Evolutionary conservation across 2,329 filamentous ascomycete species (phyloP).

Genomic region (Zalaria sp.): DNA sequence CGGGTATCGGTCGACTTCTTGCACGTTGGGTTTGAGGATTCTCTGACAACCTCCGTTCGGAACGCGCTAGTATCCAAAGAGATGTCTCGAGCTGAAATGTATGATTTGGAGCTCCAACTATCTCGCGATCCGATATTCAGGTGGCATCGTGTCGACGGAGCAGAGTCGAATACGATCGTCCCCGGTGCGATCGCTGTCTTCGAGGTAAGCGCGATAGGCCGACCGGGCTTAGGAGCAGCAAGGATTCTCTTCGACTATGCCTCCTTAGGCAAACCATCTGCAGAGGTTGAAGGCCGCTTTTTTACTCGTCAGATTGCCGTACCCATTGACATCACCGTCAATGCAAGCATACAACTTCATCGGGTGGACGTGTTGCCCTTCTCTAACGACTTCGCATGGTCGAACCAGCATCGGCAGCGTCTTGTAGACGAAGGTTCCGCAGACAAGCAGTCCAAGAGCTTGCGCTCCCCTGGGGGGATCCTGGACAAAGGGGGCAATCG

Average conservation of each 20-base stretch:
- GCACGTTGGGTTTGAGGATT: conserved; percentile 80
- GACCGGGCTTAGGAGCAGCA: conserved; percentile 49
- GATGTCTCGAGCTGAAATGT: conserved; percentile 62
- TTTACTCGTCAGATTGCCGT: conserved; percentile 73
- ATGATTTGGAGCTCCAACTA: conserved; percentile 73
- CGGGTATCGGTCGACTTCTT: conserved; percentile 67
- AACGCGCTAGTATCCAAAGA: conserved; percentile 63
- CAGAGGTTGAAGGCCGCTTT: conserved; percentile 57
- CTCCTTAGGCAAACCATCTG: conserved; percentile 55
- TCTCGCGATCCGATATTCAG: conserved; percentile 47
- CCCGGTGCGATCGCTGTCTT: conserved; percentile 7
- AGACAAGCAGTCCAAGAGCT: not conserved
- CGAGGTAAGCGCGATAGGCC: conserved; percentile 55
- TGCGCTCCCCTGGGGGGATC: not conserved
- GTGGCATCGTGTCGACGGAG: conserved; percentile 36
- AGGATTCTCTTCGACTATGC: conserved; percentile 25
- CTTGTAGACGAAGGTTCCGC: not conserved
- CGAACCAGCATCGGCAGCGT: conserved; percentile 15
- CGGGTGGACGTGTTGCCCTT: conserved; percentile 69
- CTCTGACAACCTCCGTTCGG: conserved; percentile 65
- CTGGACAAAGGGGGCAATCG: conserved; percentile 12
- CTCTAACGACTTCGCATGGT: conserved; percentile 55
- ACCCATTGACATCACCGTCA: conserved; percentile 77
- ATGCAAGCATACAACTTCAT: conserved; percentile 72
- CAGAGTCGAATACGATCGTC: conserved; percentile 39